Conservation (phyloP, 352 stramenopile species). For the Globisporangium viniferum region DNA sequence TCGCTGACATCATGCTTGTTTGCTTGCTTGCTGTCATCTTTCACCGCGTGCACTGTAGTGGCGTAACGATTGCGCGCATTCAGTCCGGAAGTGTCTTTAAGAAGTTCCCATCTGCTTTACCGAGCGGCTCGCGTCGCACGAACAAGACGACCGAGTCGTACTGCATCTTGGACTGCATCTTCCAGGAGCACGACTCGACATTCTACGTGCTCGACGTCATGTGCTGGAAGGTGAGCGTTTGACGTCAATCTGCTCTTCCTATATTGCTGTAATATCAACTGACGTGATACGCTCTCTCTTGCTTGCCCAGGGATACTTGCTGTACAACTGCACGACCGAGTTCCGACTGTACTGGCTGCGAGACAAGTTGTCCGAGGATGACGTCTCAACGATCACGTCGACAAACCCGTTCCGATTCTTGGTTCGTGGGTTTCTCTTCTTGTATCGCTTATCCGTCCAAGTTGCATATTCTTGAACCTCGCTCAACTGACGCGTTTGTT, state of each 20-base stretch:
- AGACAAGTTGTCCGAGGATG: constrained; percentile 85
- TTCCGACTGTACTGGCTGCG: constrained; percentile 91
- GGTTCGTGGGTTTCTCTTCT: constrained; percentile 24
- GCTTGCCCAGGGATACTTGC: constrained; percentile 56
- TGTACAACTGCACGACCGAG: constrained; percentile 92
- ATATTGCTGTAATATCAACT: background rate
- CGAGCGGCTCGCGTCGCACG: constrained; percentile 80
- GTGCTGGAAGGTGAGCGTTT: constrained; percentile 82
- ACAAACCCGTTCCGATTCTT: constrained; percentile 79
- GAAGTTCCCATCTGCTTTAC: constrained; percentile 82
- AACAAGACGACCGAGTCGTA: constrained; percentile 67
- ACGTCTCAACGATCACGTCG: constrained; percentile 33
- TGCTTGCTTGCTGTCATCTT: background rate
- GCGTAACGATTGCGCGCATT: constrained; percentile 73
- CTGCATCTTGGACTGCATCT: constrained; percentile 92
- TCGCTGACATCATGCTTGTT: constrained; percentile 3
- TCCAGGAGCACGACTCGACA: constrained; percentile 81
- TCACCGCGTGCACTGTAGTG: constrained; percentile 27
- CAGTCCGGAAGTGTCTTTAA: constrained; percentile 80
- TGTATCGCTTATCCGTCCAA: background rate
- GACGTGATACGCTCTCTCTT: background rate
- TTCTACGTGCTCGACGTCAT: constrained; percentile 94
- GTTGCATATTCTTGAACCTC: no score
- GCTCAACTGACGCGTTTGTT: background rate
- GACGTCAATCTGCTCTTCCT: background rate